Evolutionary conservation across 305 asterid species (phyloP).

Genomic region (Fraxinus latifolia): DNA sequence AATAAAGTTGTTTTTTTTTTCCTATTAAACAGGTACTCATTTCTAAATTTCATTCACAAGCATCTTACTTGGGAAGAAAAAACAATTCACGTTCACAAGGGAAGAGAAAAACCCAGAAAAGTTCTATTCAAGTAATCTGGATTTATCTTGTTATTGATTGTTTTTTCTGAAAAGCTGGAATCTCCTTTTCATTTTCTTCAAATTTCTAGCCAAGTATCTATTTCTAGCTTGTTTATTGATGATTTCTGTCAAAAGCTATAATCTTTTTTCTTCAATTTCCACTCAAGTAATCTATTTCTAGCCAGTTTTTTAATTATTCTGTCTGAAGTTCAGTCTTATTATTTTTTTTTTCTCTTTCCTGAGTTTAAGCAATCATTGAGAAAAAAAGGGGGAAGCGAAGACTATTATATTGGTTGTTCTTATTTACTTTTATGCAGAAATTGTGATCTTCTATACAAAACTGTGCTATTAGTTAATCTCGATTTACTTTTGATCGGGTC

Average conservation of each 20-base stretch:
- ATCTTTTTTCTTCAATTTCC: not conserved
- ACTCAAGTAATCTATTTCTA: conserved; percentile 11
- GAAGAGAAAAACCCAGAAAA: not conserved
- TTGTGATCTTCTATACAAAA: conserved; percentile 5
- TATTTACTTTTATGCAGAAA: conserved; percentile 4
- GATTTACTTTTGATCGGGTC: conserved; percentile 20
- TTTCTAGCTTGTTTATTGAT: not conserved
- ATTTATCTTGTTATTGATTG: not conserved
- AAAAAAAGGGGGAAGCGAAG: not conserved
- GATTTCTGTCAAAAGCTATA: not conserved
- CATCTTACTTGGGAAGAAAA: not conserved
- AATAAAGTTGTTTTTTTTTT: not conserved
- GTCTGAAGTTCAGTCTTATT: not conserved
- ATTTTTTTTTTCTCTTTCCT: not conserved
- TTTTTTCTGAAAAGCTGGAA: not conserved
- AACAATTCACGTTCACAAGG: not conserved
- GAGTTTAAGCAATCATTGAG: not conserved
- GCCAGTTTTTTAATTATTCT: not conserved
- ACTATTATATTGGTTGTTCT: not conserved
- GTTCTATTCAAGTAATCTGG: not conserved
- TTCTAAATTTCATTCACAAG: not conserved
- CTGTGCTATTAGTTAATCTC: conserved; percentile 3
- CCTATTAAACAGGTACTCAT: not conserved
- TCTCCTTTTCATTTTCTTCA: not conserved
- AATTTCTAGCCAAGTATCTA: conserved; percentile 8